These are phyloP conservation scores for Austroboletus eburneus DNA, from an alignment of 768 basidiomycete genomes.

Conservation along the genomic window DNA sequence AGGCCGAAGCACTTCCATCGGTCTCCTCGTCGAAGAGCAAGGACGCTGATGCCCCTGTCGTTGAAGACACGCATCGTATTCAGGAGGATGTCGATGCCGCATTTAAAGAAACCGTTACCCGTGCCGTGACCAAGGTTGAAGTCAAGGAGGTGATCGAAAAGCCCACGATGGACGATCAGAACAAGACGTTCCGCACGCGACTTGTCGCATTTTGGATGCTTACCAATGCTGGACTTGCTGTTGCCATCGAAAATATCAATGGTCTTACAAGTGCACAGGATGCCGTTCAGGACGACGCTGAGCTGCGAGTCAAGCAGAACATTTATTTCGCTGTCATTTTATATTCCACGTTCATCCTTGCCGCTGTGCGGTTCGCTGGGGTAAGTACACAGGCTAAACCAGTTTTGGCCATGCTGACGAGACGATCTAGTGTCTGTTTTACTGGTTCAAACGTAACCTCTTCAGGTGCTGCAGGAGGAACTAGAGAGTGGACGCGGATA, in stretches of 20 bases:
- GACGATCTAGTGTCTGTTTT: constrained; percentile 64
- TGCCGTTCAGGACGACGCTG: constrained; percentile 36
- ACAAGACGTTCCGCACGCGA: constrained; percentile 90
- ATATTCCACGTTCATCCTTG: constrained; percentile 72
- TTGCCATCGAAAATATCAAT: constrained; percentile 74
- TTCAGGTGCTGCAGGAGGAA: constrained; percentile 79
- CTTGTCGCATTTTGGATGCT: constrained; percentile 83
- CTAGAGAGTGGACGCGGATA: constrained; percentile 30
- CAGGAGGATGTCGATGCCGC: constrained; percentile 88
- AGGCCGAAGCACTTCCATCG: constrained; percentile 87
- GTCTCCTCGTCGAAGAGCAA: constrained; percentile 81
- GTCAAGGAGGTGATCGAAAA: constrained; percentile 66
- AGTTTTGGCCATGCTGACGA: constrained; percentile 2
- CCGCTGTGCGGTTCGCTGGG: constrained; percentile 69
- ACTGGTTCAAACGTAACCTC: constrained; percentile 79
- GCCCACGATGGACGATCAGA: constrained; percentile 84
- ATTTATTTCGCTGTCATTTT: constrained; percentile 75
- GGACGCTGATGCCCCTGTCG: constrained; percentile 69
- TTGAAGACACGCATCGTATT: constrained; percentile 78
- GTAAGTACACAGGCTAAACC: constrained; percentile 38
- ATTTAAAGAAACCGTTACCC: constrained; percentile 89
- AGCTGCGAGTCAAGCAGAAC: constrained; percentile 46
- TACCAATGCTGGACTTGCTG: constrained; percentile 61
- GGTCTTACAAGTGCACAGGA: constrained; percentile 46
- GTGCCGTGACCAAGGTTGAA: constrained; percentile 74